Evolutionary conservation across 2,329 filamentous ascomycete genomes (phyloP), one percentile per base, ranked within the genome.

Genomic region (Pseudogymnoascus sp.): DNA sequence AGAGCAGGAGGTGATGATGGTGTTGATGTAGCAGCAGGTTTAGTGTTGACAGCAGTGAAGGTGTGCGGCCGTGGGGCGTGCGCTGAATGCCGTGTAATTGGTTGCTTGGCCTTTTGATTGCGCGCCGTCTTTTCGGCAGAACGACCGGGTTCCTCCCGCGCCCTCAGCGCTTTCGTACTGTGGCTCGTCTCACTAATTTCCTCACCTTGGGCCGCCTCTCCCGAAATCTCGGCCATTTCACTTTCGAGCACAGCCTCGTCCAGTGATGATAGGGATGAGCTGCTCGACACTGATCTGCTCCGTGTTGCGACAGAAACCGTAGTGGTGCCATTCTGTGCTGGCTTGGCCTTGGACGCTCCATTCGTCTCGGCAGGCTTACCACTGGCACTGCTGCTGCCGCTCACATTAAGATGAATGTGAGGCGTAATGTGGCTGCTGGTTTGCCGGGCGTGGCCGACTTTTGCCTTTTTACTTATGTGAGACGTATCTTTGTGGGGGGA

Each of bases 251-350:
- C 63, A 6, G 69, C 62, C 60, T 72, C 71, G 61, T 74, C 71
- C 11, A 76, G 66, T 4, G 74, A 76, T 21, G 75, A 75, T 36
- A 77, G 67, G 9, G 73, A 75, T n/a, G 75, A 77, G 13, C 68
- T 69, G 64, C 70, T 76, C 7, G 74, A 74, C 10, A 70, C 63
- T 17, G 72, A 74, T 15, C 63, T 57, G 8, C 68, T 68, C 62
- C 73, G 64, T 26, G 33, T 62, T 9, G 44, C 23, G 21, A 28
- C 23, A 50, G 44, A 50, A n/a, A 50, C 44, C 9, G 44, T 47
- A 26, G 42, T 47, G 21, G 42, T 26, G 21, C 42, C 42, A 26
- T 47, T 47, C 13, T 47, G 42, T 2, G 42, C 40, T 26, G 64
- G n/a, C 26, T 61, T 47, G 17, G 13, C 38, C 35, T 64, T 64